Evolutionary conservation across 305 asterid genomes (phyloP), one percentile per base, ranked within the genome.

Genomic region (Fraxinus paxiana): DNA sequence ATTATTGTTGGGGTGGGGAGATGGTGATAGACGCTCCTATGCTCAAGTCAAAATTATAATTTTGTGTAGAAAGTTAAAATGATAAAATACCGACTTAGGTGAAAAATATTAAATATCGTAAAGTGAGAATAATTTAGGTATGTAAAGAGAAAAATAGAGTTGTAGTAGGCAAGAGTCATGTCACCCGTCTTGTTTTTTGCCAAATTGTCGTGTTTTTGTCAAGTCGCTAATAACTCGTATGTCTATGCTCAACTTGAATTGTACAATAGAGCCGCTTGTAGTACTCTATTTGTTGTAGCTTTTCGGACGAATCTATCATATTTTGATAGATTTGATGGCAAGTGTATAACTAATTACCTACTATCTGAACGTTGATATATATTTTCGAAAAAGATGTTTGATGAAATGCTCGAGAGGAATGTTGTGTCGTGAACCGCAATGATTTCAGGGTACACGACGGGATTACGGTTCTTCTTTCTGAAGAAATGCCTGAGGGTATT

Each of bases 391-490:
- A 35, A 6, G 41, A 35, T 35, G 41, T 35, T 35, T 0, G 38
- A 34, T 34, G 8, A 34, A 34, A 35, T 35, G 41, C 41, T 2
- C 41, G 10, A 35, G 2, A 35, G 38, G 38, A 34, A 34, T 34
- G 38, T 34, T 34, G 38, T 34, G 38, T 34, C 38, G 38, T 34
- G 38, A 34, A 6, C 38, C 5, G 8, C 41, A 1, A 35, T 37
- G 98, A 85, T 93, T 74, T 89, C 97, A 1, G 93, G 92, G 46
- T 94, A 91, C 74, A 77, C 86, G 24, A 90, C 74, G 92, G 88
- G 77, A 86, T 82, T 87, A 97, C 96, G 12, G 75, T 94, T 63
- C 79, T 83, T 67, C 84, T 93, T n/a, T 94, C 89, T 73, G 95
- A 90, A 63, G 82, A 87, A 76, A 86, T 91, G 89, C 91, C 94